phyloP scores from a whole-genome alignment of 2,329 filamentous ascomycete species.

The Metarhizium humberi region DNA sequence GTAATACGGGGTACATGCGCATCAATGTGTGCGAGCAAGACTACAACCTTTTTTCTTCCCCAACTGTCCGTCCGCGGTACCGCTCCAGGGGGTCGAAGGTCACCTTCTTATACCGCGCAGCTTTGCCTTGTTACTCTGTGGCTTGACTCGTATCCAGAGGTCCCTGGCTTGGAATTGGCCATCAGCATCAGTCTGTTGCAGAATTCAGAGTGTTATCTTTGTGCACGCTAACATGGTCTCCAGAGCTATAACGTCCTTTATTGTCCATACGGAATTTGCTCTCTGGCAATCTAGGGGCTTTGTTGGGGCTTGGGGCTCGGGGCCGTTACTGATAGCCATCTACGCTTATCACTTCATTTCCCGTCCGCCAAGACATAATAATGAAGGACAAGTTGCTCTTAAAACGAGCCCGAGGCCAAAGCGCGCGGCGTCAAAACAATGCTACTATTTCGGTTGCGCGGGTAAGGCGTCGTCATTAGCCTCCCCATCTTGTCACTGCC shows the following conservation, averaged over 20 bases:
- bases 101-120: background rate
- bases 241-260: too few relatives aligned
- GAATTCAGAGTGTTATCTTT: too few relatives aligned
- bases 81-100: background rate
- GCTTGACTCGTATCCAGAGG: constrained; percentile 7
- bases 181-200: background rate
- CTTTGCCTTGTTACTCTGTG: constrained; percentile 3
- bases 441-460: background rate
- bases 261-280: too few relatives aligned
- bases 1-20: background rate
- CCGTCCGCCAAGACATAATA: background rate
- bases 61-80: too few relatives aligned
- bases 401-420: background rate
- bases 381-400: too few relatives aligned
- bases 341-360: too few relatives aligned
- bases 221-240: too few relatives aligned
- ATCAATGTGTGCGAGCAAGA: too few relatives aligned
- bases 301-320: too few relatives aligned
- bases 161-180: background rate
- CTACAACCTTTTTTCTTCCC: too few relatives aligned
- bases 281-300: too few relatives aligned
- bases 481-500: background rate
- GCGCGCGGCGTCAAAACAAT: background rate
- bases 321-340: too few relatives aligned
- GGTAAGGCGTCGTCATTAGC: background rate